A percentile compares a stretch with the other conserved stretches of the same genome.
phyloP scores from a whole-genome alignment of 1,139 yeast species.

The Suhomyces guaymorum region DNA sequence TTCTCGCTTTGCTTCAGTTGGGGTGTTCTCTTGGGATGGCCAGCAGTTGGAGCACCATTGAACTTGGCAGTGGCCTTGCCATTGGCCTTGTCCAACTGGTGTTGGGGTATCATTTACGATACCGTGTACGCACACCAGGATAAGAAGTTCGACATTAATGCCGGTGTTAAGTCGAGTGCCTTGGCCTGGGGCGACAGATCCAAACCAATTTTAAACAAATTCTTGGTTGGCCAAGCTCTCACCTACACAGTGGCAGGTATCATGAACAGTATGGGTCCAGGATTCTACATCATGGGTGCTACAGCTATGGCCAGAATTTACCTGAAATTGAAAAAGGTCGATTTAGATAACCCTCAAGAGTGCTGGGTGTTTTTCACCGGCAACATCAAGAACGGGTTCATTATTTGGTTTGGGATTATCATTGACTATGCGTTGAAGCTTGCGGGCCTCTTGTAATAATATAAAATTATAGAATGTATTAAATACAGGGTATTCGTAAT shows the following conservation, averaged over 20 bases:
- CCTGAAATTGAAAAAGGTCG: constrained; percentile 66
- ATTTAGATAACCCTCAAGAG: constrained; percentile 72
- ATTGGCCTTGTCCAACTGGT: constrained; percentile 70
- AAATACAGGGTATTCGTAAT: too few species aligned
- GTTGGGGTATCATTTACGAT: constrained; percentile 96
- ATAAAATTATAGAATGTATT: background rate
- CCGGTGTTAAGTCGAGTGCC: constrained; percentile 95
- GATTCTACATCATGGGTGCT: constrained; percentile 66
- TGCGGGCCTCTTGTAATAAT: constrained; percentile 38
- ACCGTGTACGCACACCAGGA: constrained; percentile 98
- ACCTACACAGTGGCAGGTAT: constrained; percentile 70
- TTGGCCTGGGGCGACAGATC: constrained; percentile 86
- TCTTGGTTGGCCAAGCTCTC: constrained; percentile 68
- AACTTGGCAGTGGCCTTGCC: constrained; percentile 74
- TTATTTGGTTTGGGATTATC: constrained; percentile 73
- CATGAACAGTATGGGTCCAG: constrained; percentile 86
- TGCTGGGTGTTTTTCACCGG: constrained; percentile 82
- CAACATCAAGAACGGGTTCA: constrained; percentile 80
- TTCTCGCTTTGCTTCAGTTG: constrained; percentile 86
- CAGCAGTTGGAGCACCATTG: constrained; percentile 87
- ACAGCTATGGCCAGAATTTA: constrained; percentile 69
- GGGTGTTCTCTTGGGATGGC: constrained; percentile 94
- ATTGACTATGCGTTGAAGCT: constrained; percentile 65
- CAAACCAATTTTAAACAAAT: constrained; percentile 62
- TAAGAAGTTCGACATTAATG: constrained; percentile 78